Evolutionary conservation across 192 early-diverging fungal genomes (phyloP), one percentile per base, ranked within the genome.

Genomic region (Endogone sp.): DNA sequence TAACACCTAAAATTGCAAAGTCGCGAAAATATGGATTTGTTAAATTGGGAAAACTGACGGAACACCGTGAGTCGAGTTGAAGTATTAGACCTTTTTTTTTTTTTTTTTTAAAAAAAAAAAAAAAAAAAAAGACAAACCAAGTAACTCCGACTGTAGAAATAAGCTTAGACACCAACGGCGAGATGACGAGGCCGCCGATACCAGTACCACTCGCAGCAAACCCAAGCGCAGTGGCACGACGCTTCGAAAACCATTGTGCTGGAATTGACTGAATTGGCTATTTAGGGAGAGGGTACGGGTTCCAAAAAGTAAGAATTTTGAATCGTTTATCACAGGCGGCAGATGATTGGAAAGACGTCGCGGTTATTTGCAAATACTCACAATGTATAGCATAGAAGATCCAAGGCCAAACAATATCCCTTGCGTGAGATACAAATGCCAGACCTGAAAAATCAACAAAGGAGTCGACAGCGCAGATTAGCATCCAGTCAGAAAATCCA

Each of bases 341-440:
- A n/a, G n/a, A n/a, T n/a, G n/a, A n/a, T n/a, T n/a, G n/a, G n/a
- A n/a, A n/a, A n/a, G n/a, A n/a, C n/a, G n/a, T n/a, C n/a, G n/a
- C n/a, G n/a, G n/a, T n/a, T n/a, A n/a, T n/a, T n/a, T n/a, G n/a
- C n/a, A n/a, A n/a, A 44, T 44, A 44, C 37, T 4, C 37, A 44
- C 37, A 13, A 90, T 84, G 56, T 86, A 87, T 20, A 89, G 62
- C 32, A 95, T 74, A 10, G 83, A 83, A 20, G 81, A 74, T 4
- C 91, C 92, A 25, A 91, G 68, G 3, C 93, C 93, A 74, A 91
- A 88, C 66, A 95, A 55, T 4, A 92, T 67, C 9, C 90, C 90
- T 71, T 93, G 92, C 2, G 91, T 85, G 29, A 92, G 69, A 56
- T 90, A 83, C 20, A 94, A 73, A 31, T 94, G 91, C 91, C 91